Evolutionary conservation across 2,329 filamentous ascomycete species (phyloP), one percentile per base, ranked within the genome.

Genomic region (Colletotrichum liriopes): DNA sequence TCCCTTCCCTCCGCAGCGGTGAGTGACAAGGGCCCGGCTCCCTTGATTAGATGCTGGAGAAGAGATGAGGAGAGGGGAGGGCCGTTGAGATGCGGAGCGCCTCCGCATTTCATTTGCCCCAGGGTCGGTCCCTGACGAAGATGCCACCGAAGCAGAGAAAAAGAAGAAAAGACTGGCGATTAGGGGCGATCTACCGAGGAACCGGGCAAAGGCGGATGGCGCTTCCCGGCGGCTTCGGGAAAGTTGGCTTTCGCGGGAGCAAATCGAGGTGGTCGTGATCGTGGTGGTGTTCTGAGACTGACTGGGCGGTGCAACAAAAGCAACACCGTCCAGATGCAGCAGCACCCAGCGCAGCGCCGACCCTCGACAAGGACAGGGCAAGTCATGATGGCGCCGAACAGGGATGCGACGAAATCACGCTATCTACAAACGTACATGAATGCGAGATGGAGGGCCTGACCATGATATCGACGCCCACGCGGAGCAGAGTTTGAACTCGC

Each of bases 381-480:
- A 7, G 56, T 56, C 54, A 20, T 56, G 39, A 60, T 45, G 56
- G 47, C 58, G 41, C 29, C 37, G 41, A n/a, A 20, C 58, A 67
- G 49, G 60, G 66, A 16, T 56, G 4, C 32, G 7, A 32, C 41
- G 49, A 56, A 64, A 16, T 37, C 52, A 29, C 59, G 59, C 60
- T 32, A 49, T 68, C 66, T 64, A 35, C 18, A 45, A 41, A 56
- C 49, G 64, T 51, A 37, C 37, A 43, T 39, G 45, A 20, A 39
- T 47, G 39, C 59, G 51, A 64, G 39, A 68, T 68, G 59, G 32
- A 20, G 35, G 16, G 12, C 20, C 29, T 29, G 65, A 52, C 43
- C 39, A 32, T 29, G 43, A 37, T 29, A 41, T 51, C n/a, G n/a
- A 14, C 20, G 55, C n/a, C 8, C 12, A 37, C 32, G 12, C 23